A percentile compares a stretch with the other conserved stretches of the same genome.
Conservation (phyloP, 2,329 filamentous ascomycete genomes). For the Lomentospora prolificans region DNA sequence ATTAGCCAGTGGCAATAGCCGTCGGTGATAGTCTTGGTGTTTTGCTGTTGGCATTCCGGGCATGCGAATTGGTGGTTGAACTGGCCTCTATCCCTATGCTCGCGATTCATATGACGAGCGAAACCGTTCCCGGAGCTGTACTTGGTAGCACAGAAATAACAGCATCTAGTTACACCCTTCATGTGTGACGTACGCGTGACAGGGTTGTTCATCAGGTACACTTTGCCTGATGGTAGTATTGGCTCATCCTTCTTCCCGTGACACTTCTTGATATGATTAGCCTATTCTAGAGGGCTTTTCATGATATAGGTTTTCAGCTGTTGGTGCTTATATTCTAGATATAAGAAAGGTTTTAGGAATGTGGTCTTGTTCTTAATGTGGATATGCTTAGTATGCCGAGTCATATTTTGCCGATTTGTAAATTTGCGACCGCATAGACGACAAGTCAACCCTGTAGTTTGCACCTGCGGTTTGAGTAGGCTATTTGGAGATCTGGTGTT, state of each 20-base stretch:
- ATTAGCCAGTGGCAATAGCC: neutral
- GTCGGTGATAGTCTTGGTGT: neutral
- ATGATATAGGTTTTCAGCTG: neutral
- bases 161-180: neutral
- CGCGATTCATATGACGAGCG: neutral
- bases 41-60: neutral
- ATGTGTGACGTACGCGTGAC: neutral
- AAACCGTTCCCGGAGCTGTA: neutral
- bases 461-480: neutral
- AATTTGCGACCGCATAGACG: neutral
- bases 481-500: neutral
- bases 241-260: neutral
- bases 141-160: neutral
- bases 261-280: neutral
- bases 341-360: neutral
- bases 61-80: neutral
- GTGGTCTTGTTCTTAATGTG: neutral
- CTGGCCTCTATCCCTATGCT: neutral
- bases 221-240: neutral
- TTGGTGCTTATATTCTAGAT: neutral
- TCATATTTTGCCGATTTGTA: neutral
- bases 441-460: neutral
- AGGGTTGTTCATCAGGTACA: neutral
- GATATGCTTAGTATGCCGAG: neutral
- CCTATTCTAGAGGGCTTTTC: neutral